Evolutionary conservation across 495 filamentous ascomycete genomes (phyloP), one percentile per base, ranked within the genome.

Genomic region (Bacidia gigantensis): DNA sequence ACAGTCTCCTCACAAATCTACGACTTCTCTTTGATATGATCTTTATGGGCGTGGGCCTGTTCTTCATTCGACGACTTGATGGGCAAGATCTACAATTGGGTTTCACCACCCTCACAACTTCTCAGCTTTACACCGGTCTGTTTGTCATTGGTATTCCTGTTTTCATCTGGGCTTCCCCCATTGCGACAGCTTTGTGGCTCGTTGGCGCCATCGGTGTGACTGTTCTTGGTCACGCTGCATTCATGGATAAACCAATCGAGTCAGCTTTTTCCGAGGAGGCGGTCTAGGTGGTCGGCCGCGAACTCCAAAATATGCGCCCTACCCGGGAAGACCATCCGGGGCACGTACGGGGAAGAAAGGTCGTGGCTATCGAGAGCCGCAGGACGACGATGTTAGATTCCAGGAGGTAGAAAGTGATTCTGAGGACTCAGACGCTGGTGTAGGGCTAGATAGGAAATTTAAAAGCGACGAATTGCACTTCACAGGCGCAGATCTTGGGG

Each of bases 251-350:
- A 76, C 90, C 90, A 35, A 95, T 97, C 75, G 92, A 96, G 80
- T 89, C 90, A 89, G 89, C 90, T 98, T 98, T 98, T 96, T 98
- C 93, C 78, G 92, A 95, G 92, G 93, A 97, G 90, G 92, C 89
- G 89, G 89, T 96, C 86, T 97, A 96, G 82, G 79, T 89, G 89
- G 89, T 95, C 89, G 89, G 86, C 89, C 88, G 88, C 89, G 86
- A 93, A 79, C 87, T 95, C 89, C 88, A 82, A 80, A 87, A 79
- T 75, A 75, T 84, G 82, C 81, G 86, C 86, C 85, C 86, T 80
- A 71, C 83, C 85, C 87, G 89, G 89, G 87, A 94, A 95, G 89
- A 94, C 87, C 87, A 89, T 83, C 86, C 78, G 84, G 84, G 83
- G 82, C 78, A 79, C 75, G 67, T 63, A 60, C 59, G 70, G 77